Evolutionary conservation across 2,329 filamentous ascomycete genomes (phyloP), one percentile per base, ranked within the genome.

Genomic region (Chaetomium strumarium): DNA sequence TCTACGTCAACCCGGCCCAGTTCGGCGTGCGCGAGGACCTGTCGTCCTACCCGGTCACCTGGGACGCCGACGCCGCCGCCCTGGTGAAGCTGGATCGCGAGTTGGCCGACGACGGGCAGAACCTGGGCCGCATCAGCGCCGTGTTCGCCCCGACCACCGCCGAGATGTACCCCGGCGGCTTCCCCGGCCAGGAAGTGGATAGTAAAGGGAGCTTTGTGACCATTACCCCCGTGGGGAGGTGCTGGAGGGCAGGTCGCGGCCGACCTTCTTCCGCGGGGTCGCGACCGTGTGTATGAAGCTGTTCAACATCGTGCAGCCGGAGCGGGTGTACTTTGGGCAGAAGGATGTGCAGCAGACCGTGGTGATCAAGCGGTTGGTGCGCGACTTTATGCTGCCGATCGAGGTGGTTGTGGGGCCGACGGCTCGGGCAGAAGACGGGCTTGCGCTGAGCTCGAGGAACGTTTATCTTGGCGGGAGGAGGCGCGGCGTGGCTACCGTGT

Each of bases 271-370:
- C 72, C 80, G 93, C 45, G 93, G 93, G 37, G 93, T 99, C 33
- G 91, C 93, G 17, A 99, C 93, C 1, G 86, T 99, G 2, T 96
- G 91, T 73, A 93, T 92, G 81, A 99, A 95, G 71, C 72, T 95
- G 13, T 92, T 95, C 72, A 91, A 91, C 64, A 88, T 90, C 50
- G 84, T 89, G 42, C 77, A 82, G 58, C 86, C 89, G 4, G 85
- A 91, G 52, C 79, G 79, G 41, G 88, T 90, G 5, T 93, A 96
- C 72, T 96, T 99, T 73, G 93, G 93, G 4, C 93, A 97, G 70
- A 99, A 99, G 72, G 93, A 99, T 68, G 83, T 96, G 17, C 93
- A 99, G 74, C 93, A 99, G 72, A 95, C 90, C 0, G 88, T 95
- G 16, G 81, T 99, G 11, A 88, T 99, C 63, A 84, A 82, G 63